Evolutionary conservation across 2,329 filamentous ascomycete species (phyloP), one percentile per base, ranked within the genome.

Genomic region (Aspergillus thermomutatus): DNA sequence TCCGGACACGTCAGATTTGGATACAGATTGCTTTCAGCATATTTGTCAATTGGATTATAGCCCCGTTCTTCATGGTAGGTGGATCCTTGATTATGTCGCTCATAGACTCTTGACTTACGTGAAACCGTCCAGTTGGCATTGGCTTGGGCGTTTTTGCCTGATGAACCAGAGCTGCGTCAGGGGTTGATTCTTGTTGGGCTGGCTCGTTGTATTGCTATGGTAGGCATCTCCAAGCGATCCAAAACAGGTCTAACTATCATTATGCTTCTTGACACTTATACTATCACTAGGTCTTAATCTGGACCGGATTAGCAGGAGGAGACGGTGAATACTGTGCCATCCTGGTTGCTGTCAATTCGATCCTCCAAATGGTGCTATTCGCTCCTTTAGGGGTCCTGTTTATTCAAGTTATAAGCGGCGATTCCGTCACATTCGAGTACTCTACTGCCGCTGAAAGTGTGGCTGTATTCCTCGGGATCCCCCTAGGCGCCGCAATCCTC

Each of bases 141-240:
- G 48, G 70, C 75, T 1, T 78, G 75, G 83, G 82, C 82, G 0
- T 82, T 82, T 59, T 64, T 82, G 2, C 79, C 79, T 1, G 79
- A 82, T 61, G 71, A 80, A 51, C 72, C 71, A 23, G 79, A 75
- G 9, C 67, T 82, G 3, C 71, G 80, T 31, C 81, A 84, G 41
- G 90, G 90, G 0, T 76, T 93, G 2, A 90, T 93, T 43, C 83
- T 95, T 5, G 91, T 96, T 0, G 91, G 91, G 0, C 77, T 96
- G 1, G 91, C 89, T 4, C 79, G 91, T 51, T 96, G 91, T 66
- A 95, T 96, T 58, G 91, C 91, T 34, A 95, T 95, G 91, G 90
- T 88, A 70, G 8, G 23, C 21, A 50, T 26, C 25, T n/a, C 9
- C n/a, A 6, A 31, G 21, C 46, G 27, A 6, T n/a, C 11, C 25